Percentiles rank a stretch among this genome's conserved stretches.
Evolutionary conservation across 2,329 filamentous ascomycete genomes (phyloP).

Genomic region (Tolypocladium amazonense): DNA sequence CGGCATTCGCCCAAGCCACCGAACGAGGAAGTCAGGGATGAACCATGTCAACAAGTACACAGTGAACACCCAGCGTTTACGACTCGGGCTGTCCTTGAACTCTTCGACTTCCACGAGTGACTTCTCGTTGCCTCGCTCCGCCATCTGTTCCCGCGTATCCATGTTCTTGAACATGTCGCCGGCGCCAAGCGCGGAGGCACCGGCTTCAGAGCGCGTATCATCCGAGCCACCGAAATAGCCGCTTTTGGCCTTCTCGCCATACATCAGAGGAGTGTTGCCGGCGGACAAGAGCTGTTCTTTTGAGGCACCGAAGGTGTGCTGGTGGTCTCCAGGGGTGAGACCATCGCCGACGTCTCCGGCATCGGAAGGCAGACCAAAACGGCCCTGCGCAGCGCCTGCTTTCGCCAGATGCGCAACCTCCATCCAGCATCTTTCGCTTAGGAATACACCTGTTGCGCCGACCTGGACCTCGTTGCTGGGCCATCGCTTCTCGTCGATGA

Average conservation of each 20-base stretch:
- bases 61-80: slow-evolving; percentile 83
- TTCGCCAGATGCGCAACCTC: slow-evolving; percentile 72
- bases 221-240: slow-evolving; percentile 76
- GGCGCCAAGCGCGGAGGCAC: slow-evolving; percentile 77
- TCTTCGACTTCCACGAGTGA: slow-evolving; percentile 86
- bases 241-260: slow-evolving; percentile 63
- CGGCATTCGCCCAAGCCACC: slow-evolving; percentile 69
- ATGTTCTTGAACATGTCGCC: slow-evolving; percentile 98
- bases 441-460: slow-evolving; percentile 85
- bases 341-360: slow-evolving; percentile 50
- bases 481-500: slow-evolving; percentile 91
- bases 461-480: slow-evolving; percentile 82
- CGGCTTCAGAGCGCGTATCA: slow-evolving; percentile 84
- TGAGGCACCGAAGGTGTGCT: slow-evolving; percentile 46
- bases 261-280: slow-evolving; percentile 48
- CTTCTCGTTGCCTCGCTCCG: slow-evolving; percentile 88
- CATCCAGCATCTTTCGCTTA: slow-evolving; percentile 93
- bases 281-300: slow-evolving; percentile 48
- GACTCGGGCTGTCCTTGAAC: slow-evolving; percentile 61
- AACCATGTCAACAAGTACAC: slow-evolving; percentile 80
- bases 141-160: slow-evolving; percentile 87
- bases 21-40: slow-evolving; percentile 75
- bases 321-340: slow-evolving; percentile 46
- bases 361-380: slow-evolving; percentile 34
- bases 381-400: slow-evolving; percentile 38